These are phyloP conservation scores for Mycosarcoma maydis DNA, from an alignment of 1,284 basidiomycete species.

Conservation along the genomic window DNA sequence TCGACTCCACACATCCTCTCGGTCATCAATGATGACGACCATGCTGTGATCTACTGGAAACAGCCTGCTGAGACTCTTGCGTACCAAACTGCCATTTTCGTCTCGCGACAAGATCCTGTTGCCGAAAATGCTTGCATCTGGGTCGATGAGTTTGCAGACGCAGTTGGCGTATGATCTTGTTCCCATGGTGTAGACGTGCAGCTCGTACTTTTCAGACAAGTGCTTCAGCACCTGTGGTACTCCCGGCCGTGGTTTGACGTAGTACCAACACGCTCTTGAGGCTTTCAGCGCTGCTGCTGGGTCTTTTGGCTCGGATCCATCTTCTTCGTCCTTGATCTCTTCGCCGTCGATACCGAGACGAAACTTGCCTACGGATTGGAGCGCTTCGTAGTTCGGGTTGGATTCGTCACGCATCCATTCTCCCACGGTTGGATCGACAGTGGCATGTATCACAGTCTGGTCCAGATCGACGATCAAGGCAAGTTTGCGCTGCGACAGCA, in stretches of 20 bases:
- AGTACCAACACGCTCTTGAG: conserved; percentile 82
- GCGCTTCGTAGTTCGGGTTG: conserved; percentile 87
- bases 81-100: conserved; percentile 81
- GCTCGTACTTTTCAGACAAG: conserved; percentile 85
- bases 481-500: conserved; percentile 80
- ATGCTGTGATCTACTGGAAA: conserved; percentile 94
- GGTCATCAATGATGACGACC: conserved; percentile 98
- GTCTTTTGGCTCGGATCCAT: conserved; percentile 20
- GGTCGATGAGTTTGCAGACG: conserved; percentile 92
- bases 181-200: conserved; percentile 99
- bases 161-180: conserved; percentile 95
- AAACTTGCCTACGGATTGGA: conserved; percentile 86
- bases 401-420: conserved; percentile 89
- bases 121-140: conserved; percentile 84
- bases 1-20: conserved; percentile 97
- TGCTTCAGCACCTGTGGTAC: conserved; percentile 79
- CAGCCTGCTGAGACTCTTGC: conserved; percentile 87
- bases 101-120: conserved; percentile 89
- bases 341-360: conserved; percentile 82
- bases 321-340: conserved; percentile 46
- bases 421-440: conserved; percentile 96
- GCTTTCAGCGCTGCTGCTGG: conserved; percentile 16
- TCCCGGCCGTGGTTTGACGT: conserved; percentile 93
- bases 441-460: conserved; percentile 98
- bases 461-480: conserved; percentile 97